Percentiles rank a stretch among this genome's conserved stretches.
Evolutionary conservation across 768 basidiomycete genomes (phyloP).

Genomic region (Boletus sp.): DNA sequence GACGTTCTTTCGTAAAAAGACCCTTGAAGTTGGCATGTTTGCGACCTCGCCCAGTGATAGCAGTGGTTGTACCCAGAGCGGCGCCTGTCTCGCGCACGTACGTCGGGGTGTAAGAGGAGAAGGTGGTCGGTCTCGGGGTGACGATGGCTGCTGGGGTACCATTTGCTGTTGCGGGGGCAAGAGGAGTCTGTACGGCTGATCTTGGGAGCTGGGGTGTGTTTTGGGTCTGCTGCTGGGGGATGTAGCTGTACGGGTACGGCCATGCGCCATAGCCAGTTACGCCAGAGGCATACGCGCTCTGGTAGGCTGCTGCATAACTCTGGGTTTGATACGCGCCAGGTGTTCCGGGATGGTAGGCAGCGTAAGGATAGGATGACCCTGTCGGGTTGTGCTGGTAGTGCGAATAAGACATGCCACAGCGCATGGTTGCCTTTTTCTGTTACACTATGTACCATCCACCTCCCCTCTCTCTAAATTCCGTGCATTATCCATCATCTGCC

Average conservation of each 20-base stretch:
- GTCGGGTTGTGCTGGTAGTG: constrained; percentile 38
- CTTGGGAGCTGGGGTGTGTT: constrained; percentile 26
- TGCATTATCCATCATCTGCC: constrained; percentile 74
- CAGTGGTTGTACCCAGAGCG: constrained; percentile 34
- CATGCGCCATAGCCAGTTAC: constrained; percentile 67
- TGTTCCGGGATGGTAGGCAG: constrained; percentile 53
- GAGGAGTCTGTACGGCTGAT: constrained; percentile 27
- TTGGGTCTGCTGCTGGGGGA: constrained; percentile 37
- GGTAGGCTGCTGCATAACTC: constrained; percentile 48
- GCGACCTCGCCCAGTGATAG: constrained; percentile 47
- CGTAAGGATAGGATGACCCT: constrained; percentile 62
- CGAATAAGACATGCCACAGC: constrained; percentile 33
- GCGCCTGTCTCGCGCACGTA: constrained; percentile 47
- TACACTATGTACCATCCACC: constrained; percentile 17
- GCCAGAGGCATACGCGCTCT: constrained; percentile 53
- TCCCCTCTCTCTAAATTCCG: constrained; percentile 59
- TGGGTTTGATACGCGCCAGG: constrained; percentile 44
- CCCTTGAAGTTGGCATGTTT: constrained; percentile 72
- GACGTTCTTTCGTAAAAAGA: constrained; percentile 77
- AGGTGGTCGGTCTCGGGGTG: constrained; percentile 43
- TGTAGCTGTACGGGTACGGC: constrained; percentile 68
- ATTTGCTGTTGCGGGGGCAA: constrained; percentile 25
- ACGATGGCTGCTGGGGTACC: constrained; percentile 29
- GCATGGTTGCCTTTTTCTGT: neutral
- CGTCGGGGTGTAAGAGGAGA: constrained; percentile 55